phyloP scores from a whole-genome alignment of 495 filamentous ascomycete genomes.

The Aspergillus olivimuriae region DNA sequence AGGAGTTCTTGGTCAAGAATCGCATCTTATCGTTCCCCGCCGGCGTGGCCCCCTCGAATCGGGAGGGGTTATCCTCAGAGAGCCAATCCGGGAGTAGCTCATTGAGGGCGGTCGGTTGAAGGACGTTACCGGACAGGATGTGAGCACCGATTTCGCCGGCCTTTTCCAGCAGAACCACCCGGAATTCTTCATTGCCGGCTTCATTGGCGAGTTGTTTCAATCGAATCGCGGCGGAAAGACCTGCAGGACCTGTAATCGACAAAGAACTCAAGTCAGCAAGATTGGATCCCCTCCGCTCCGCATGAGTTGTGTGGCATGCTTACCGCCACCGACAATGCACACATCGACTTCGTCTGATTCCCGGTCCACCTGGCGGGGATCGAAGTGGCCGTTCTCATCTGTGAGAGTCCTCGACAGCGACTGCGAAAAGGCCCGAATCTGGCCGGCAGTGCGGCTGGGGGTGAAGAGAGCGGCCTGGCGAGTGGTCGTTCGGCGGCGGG shows the following conservation, averaged over 20 bases:
- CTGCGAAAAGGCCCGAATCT: constrained; percentile 44
- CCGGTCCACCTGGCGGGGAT: constrained; percentile 67
- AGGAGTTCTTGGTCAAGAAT: constrained; percentile 78
- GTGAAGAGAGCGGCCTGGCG: constrained; percentile 21
- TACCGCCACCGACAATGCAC: constrained; percentile 90
- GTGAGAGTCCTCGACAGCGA: constrained; percentile 42
- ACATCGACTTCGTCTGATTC: constrained; percentile 94
- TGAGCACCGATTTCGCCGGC: constrained; percentile 92
- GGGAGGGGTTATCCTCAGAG: constrained; percentile 72
- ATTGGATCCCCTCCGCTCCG: background rate
- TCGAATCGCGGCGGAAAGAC: constrained; percentile 86
- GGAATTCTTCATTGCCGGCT: constrained; percentile 92
- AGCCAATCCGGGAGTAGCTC: constrained; percentile 95
- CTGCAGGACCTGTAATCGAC: constrained; percentile 66
- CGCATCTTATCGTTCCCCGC: constrained; percentile 83
- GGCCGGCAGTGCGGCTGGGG: constrained; percentile 9
- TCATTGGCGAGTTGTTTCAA: constrained; percentile 94
- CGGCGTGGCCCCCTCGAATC: constrained; percentile 78
- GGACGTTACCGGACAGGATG: constrained; percentile 91
- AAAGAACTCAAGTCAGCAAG: background rate
- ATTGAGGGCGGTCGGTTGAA: constrained; percentile 82
- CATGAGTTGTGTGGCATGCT: constrained; percentile 5
- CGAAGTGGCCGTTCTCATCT: constrained; percentile 58
- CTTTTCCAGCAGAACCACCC: constrained; percentile 90
- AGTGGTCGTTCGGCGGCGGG: constrained; percentile 14